Percentiles rank a stretch among this genome's conserved stretches.
Conservation (phyloP, 2,329 filamentous ascomycete species). For the Penicillium oxalicum region DNA sequence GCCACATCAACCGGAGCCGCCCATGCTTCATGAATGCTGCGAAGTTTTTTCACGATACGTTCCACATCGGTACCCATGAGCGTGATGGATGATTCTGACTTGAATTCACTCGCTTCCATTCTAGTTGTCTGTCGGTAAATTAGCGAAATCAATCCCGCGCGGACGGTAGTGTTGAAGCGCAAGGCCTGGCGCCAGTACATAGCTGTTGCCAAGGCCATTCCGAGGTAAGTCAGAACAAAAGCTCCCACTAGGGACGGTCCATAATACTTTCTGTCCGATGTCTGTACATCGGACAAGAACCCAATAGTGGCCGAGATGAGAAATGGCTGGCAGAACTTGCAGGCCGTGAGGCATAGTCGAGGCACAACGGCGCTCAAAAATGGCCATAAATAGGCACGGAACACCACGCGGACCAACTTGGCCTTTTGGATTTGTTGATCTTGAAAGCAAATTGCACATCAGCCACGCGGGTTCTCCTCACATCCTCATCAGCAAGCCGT, state of each 20-base stretch:
- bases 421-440: background rate
- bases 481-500: background rate
- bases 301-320: constrained; percentile 22
- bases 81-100: constrained; percentile 37
- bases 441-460: background rate
- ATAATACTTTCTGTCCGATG: constrained; percentile 7
- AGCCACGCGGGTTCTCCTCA: no score
- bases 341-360: constrained; percentile 14
- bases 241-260: constrained; percentile 30
- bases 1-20: constrained; percentile 34
- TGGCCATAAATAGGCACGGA: constrained; percentile 9
- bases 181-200: constrained; percentile 23
- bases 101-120: constrained; percentile 24
- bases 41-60: constrained; percentile 22
- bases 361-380: constrained; percentile 24
- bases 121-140: constrained; percentile 43
- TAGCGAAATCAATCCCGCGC: constrained; percentile 33
- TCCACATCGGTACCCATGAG: constrained; percentile 44
- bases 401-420: constrained; percentile 7
- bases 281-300: constrained; percentile 10
- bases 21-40: constrained; percentile 29
- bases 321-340: constrained; percentile 28
- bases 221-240: constrained; percentile 27
- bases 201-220: constrained; percentile 23
- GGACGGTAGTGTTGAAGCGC: constrained; percentile 25